Evolutionary conservation across 305 asterid species (phyloP).

Genomic region (Fraxinus angustifolia): DNA sequence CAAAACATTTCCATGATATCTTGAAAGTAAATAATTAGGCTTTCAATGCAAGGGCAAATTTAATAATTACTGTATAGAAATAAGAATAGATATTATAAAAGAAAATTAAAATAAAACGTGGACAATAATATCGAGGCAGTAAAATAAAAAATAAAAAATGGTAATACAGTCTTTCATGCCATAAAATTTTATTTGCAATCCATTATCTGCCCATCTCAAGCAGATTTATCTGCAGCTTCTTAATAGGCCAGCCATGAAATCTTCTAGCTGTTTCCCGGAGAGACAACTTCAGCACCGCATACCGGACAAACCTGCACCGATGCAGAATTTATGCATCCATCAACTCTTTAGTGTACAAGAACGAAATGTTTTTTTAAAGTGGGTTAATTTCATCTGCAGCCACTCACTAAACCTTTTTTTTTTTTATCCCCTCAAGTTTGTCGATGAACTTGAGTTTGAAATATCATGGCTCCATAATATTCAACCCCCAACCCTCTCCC

Average conservation of each 20-base stretch:
- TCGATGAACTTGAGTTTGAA: not conserved
- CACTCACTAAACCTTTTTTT: not conserved
- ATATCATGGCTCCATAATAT: not conserved
- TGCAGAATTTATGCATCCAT: conserved; percentile 12
- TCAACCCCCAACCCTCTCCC: not conserved
- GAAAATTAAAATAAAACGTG: not conserved
- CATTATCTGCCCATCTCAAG: not conserved
- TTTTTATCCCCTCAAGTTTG: not conserved
- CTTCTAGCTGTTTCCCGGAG: conserved; percentile 56
- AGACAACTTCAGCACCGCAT: conserved; percentile 81
- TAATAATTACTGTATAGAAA: not conserved
- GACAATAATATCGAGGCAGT: not conserved
- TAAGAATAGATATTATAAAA: not conserved
- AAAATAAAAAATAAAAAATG: not conserved
- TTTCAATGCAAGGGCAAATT: not conserved
- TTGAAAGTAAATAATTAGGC: not conserved
- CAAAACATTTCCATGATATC: not conserved
- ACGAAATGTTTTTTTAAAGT: not conserved
- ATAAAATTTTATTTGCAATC: not conserved
- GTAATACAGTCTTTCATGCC: not conserved
- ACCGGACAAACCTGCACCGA: conserved; percentile 82
- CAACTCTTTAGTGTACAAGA: conserved; percentile 1
- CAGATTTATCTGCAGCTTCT: not conserved
- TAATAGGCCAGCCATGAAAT: not conserved
- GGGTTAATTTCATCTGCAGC: not conserved